These are phyloP conservation scores for Malassezia arunalokei DNA, from an alignment of 1,284 basidiomycete species.

Conservation along the genomic window DNA sequence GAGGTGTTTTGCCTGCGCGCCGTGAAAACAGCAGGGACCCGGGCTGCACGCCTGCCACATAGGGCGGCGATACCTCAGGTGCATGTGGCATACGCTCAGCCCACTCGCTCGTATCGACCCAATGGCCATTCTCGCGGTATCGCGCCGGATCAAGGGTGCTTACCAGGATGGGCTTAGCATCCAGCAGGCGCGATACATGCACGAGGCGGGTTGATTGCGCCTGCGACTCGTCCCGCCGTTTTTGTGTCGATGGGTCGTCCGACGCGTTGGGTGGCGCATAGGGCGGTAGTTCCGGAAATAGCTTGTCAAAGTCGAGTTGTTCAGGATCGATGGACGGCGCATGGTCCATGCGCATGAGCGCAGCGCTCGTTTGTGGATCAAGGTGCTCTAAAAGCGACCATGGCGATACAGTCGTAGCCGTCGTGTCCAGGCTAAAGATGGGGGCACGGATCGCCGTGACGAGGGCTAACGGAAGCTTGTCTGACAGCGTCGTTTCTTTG, in stretches of 20 bases:
- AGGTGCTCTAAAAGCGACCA: conserved; percentile 27
- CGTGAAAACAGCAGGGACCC: conserved; percentile 40
- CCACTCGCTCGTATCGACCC: conserved; percentile 44
- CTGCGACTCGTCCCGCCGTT: conserved; percentile 48
- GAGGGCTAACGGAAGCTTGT: conserved; percentile 31
- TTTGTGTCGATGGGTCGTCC: conserved; percentile 33
- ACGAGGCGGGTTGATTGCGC: conserved; percentile 41
- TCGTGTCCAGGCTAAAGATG: conserved; percentile 34
- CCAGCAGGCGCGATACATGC: conserved; percentile 52
- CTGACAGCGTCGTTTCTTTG: conserved; percentile 29
- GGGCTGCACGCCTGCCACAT: conserved; percentile 1
- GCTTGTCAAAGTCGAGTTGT: conserved; percentile 26
- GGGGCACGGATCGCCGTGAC: conserved; percentile 36
- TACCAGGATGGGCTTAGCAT: conserved; percentile 52
- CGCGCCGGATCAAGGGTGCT: conserved; percentile 52
- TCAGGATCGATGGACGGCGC: conserved; percentile 24
- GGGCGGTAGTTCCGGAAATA: conserved; percentile 51
- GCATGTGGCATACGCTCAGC: conserved; percentile 21
- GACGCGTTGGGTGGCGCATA: conserved; percentile 46
- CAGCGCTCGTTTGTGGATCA: conserved; percentile 29
- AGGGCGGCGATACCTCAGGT: conserved; percentile 5
- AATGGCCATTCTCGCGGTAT: conserved; percentile 47
- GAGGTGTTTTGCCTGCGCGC: conserved; percentile 41
- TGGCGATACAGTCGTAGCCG: conserved; percentile 31
- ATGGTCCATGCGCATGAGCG: conserved; percentile 26